Evolutionary conservation across 2,329 filamentous ascomycete species (phyloP), one percentile per base, ranked within the genome.

Genomic region (Torrubiellomyces zombiae): DNA sequence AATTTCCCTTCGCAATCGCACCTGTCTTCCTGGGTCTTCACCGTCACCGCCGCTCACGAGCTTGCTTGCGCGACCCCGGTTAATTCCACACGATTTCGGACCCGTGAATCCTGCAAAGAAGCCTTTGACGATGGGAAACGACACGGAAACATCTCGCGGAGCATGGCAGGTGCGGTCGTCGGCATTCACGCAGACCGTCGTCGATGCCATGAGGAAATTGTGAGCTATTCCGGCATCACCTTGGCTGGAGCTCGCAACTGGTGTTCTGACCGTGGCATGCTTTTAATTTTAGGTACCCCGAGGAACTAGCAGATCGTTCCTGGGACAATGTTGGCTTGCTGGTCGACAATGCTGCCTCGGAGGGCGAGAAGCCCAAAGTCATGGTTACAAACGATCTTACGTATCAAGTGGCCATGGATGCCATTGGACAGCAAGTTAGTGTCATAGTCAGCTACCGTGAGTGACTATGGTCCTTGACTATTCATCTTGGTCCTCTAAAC

Each of bases 311-410:
- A 7, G 89, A 95, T 45, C 75, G 75, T 38, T 73, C 77, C 36
- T 98, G 85, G 66, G 89, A 98, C 48, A 98, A 98, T 44, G 93
- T 91, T n/a, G 89, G 89, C 24, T 65, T 94, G 26, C 63, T 92
- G 24, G 40, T 63, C 27, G 52, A 53, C 32, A 58, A 59, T 38
- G 46, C 55, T n/a, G 40, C 47, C 14, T 25, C 41, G 10, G 43
- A 50, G 28, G 30, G 35, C 9, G 32, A 31, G 22, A 39, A 40
- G 24, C 35, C 32, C 17, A 43, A 44, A 23, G 63, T 69, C 11
- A 50, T 72, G 26, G 53, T 72, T 23, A 85, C 89, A 6, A 82
- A 94, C 39, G 89, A 98, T 50, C 66, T 98, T 33, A 95, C 86
- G 3, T 76, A 72, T 37, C 72, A 73, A 9, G 89, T 98, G 15